phyloP scores from a whole-genome alignment of 257 asterid genomes.

The Sherardia arvensis region DNA sequence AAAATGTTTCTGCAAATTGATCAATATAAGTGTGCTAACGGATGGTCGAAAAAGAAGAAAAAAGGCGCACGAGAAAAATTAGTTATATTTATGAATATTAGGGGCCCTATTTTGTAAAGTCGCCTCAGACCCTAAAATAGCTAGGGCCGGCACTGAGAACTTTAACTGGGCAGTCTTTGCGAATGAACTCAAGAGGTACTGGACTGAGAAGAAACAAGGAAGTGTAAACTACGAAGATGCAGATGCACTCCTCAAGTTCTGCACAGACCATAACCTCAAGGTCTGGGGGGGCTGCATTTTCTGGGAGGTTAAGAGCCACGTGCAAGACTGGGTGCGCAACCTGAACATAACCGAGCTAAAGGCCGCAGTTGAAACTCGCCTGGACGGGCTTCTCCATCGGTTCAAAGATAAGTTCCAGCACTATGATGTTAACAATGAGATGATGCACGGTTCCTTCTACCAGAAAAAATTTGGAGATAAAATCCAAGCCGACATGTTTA shows the following conservation, averaged over 20 bases:
- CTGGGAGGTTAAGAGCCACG: constrained; percentile 71
- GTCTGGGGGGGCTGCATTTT: constrained; percentile 88
- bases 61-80: no score
- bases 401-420: constrained; percentile 77
- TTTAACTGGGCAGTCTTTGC: constrained; percentile 88
- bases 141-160: no score
- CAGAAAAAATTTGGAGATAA: constrained; percentile 69
- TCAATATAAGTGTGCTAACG: no score
- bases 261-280: constrained; percentile 42
- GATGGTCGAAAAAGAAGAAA: no score
- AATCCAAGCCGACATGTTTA: constrained; percentile 64
- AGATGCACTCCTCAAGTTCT: constrained; percentile 53
- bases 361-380: constrained; percentile 66
- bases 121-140: no score
- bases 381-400: constrained; percentile 55
- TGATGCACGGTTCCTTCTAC: constrained; percentile 84
- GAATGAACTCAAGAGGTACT: constrained; percentile 84
- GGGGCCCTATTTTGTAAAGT: no score
- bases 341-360: constrained; percentile 40
- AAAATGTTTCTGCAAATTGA: no score
- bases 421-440: constrained; percentile 83
- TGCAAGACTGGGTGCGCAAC: constrained; percentile 63
- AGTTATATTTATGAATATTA: no score
- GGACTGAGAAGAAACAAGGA: constrained; percentile 80
- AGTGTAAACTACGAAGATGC: constrained; percentile 77